Conservation (phyloP, 805 yeast species). For the Starmerella riodocensis region DNA sequence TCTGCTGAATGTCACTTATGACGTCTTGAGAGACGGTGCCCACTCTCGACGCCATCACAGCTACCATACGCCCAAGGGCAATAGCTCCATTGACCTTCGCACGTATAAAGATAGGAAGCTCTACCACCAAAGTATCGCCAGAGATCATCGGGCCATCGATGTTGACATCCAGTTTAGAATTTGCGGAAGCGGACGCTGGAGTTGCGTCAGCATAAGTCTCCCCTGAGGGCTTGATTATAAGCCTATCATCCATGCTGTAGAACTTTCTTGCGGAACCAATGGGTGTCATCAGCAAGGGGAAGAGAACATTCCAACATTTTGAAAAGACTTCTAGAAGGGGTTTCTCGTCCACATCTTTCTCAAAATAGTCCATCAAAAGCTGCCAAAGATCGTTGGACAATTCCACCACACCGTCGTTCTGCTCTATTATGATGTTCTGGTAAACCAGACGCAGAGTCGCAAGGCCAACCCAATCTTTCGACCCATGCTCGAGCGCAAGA, state of each 20-base stretch:
- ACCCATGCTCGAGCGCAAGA: slow-evolving; percentile 34
- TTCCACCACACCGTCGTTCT: slow-evolving; percentile 55
- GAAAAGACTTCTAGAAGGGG: slow-evolving; percentile 1
- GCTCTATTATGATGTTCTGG: slow-evolving; percentile 83
- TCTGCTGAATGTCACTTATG: slow-evolving; percentile 17
- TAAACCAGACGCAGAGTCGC: slow-evolving; percentile 60
- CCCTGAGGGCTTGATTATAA: slow-evolving; percentile 72
- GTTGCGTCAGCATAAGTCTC: slow-evolving; percentile 25
- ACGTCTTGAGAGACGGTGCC: neutral
- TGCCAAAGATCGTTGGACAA: slow-evolving; percentile 52
- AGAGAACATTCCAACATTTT: slow-evolving; percentile 33
- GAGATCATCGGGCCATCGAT: slow-evolving; percentile 85
- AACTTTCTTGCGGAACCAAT: slow-evolving; percentile 84
- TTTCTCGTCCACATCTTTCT: neutral
- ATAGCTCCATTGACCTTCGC: slow-evolving; percentile 64
- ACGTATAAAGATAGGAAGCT: slow-evolving; percentile 55
- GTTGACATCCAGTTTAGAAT: slow-evolving; percentile 37
- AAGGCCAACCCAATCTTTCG: slow-evolving; percentile 64
- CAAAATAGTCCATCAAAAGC: slow-evolving; percentile 32
- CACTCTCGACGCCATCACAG: slow-evolving; percentile 5
- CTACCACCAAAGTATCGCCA: slow-evolving; percentile 83
- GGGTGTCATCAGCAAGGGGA: slow-evolving; percentile 72
- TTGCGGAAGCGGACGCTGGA: slow-evolving; percentile 16
- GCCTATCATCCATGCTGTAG: slow-evolving; percentile 66
- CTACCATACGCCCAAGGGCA: slow-evolving; percentile 49